phyloP scores from a whole-genome alignment of 371 early-diverging fungal species.

The Lichtheimia corymbifera region DNA sequence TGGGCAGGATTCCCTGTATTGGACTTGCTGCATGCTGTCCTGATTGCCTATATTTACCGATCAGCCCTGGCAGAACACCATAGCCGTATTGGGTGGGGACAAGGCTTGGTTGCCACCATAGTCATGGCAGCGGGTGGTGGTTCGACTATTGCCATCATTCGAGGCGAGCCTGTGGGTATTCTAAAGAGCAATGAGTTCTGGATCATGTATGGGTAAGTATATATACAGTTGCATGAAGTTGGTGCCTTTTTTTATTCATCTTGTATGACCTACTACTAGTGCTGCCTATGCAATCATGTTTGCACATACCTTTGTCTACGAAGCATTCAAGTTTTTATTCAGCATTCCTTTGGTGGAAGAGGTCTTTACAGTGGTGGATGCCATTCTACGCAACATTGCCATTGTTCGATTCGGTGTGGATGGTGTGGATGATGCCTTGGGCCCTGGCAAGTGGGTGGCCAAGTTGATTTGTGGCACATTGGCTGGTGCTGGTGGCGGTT shows the following conservation, averaged over 20 bases:
- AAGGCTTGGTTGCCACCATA: constrained; percentile 56
- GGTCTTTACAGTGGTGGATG: constrained; percentile 50
- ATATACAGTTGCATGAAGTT: neutral
- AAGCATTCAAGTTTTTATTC: constrained; percentile 33
- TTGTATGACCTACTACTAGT: constrained; percentile 15
- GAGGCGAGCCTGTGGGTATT: constrained; percentile 45
- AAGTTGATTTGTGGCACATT: constrained; percentile 57
- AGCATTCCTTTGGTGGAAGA: constrained; percentile 42
- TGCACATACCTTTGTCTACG: constrained; percentile 35
- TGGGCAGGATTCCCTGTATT: constrained; percentile 32
- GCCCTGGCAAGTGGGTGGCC: constrained; percentile 48
- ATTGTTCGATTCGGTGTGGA: constrained; percentile 55
- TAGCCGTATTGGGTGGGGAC: constrained; percentile 49
- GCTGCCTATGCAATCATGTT: constrained; percentile 42
- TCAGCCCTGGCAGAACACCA: constrained; percentile 47
- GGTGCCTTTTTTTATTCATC: neutral
- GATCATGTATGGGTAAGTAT: constrained; percentile 45
- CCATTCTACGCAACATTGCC: constrained; percentile 42
- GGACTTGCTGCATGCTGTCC: constrained; percentile 53
- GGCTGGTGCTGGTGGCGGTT: constrained; percentile 57
- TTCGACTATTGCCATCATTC: constrained; percentile 38
- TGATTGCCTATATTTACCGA: constrained; percentile 56
- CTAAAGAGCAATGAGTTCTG: constrained; percentile 44
- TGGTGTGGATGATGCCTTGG: constrained; percentile 48
- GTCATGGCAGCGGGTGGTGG: constrained; percentile 63